These are phyloP conservation scores for Colletotrichum kahawae DNA, from an alignment of 2,329 filamentous ascomycete genomes.

Conservation along the genomic window DNA sequence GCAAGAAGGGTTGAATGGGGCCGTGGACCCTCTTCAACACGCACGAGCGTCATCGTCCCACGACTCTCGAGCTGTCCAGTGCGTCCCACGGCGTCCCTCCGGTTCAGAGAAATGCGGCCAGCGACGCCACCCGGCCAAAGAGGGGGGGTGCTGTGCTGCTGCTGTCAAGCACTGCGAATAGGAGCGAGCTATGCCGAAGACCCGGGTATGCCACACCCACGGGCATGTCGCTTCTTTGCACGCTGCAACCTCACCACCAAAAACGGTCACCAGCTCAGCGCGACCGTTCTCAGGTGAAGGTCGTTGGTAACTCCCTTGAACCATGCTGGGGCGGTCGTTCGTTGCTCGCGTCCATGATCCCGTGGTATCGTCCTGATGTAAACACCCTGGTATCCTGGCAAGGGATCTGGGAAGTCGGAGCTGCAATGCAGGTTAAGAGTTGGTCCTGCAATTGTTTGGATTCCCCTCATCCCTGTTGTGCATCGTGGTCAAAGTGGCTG, in stretches of 20 bases:
- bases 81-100: slow-evolving; percentile 9
- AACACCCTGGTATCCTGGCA: background rate
- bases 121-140: slow-evolving; percentile 3
- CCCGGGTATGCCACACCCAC: slow-evolving; percentile 2
- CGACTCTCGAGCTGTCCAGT: slow-evolving; percentile 9
- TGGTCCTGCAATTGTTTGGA: slow-evolving; percentile 10
- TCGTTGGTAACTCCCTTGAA: background rate
- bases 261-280: slow-evolving; percentile 12
- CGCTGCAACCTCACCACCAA: slow-evolving; percentile 12
- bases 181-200: slow-evolving; percentile 10
- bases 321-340: background rate
- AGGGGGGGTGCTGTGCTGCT: background rate
- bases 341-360: background rate
- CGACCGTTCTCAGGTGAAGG: background rate
- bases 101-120: slow-evolving; percentile 14
- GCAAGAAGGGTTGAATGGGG: slow-evolving; percentile 24
- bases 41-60: slow-evolving; percentile 23
- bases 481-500: slow-evolving; percentile 3
- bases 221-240: slow-evolving; percentile 12
- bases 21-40: slow-evolving; percentile 20
- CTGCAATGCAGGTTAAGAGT: background rate
- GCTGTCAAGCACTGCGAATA: background rate
- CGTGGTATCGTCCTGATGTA: background rate
- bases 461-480: slow-evolving; percentile 9
- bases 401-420: background rate